phyloP scores from a whole-genome alignment of 2,329 filamentous ascomycete genomes.

The Cadophora sp. region DNA sequence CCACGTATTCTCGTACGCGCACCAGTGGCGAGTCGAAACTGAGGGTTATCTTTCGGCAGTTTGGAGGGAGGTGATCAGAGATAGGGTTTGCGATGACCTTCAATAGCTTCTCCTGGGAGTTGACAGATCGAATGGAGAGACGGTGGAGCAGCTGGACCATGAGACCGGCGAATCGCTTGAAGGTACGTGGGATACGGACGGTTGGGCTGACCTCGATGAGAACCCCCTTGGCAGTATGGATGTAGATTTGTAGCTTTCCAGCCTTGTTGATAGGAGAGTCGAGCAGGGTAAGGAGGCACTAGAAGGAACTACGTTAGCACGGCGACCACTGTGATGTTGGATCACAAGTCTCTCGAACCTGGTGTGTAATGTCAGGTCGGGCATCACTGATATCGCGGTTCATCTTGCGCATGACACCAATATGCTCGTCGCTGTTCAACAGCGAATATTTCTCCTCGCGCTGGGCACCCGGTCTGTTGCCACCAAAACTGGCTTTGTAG shows the following conservation, averaged over 20 bases:
- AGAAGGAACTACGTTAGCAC: conserved; percentile 36
- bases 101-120: conserved; percentile 95
- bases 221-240: conserved; percentile 96
- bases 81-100: conserved; percentile 99
- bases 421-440: conserved; percentile 98
- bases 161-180: conserved; percentile 97
- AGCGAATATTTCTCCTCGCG: conserved; percentile 93
- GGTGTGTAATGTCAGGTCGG: conserved; percentile 96
- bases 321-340: conserved; percentile 34
- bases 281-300: conserved; percentile 96
- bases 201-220: conserved; percentile 98
- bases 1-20: conserved; percentile 87
- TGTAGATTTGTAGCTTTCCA: conserved; percentile 96
- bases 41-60: conserved; percentile 96
- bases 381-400: conserved; percentile 98
- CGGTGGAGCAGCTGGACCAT: conserved; percentile 98
- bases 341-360: conserved; percentile 66
- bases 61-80: conserved; percentile 93
- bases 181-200: conserved; percentile 95
- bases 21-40: conserved; percentile 92
- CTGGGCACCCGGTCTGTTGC: conserved; percentile 66
- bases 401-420: conserved; percentile 99
- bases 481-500: conserved; percentile 86
- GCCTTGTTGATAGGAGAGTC: conserved; percentile 99
- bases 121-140: conserved; percentile 93